A percentile compares a stretch with the other conserved stretches of the same genome.
phyloP scores from a whole-genome alignment of 805 yeast species.

The Ogataea kodamae region DNA sequence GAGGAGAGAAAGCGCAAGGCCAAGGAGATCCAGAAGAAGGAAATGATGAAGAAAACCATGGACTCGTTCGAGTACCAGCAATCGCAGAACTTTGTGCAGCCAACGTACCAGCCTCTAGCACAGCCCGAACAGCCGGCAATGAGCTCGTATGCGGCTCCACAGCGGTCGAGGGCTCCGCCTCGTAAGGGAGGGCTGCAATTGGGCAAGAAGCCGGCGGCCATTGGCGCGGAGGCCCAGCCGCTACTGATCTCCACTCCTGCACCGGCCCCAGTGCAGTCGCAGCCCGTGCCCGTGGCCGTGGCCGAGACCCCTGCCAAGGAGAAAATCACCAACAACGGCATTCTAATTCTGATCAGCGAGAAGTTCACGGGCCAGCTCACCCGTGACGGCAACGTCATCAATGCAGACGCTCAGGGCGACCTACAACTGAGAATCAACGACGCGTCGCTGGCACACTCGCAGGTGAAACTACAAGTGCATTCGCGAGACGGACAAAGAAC shows the following conservation, averaged over 20 bases:
- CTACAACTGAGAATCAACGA: constrained; percentile 83
- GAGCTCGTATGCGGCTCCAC: constrained; percentile 6
- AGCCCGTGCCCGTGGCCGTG: constrained; percentile 19
- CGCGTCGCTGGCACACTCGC: constrained; percentile 63
- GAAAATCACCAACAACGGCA: constrained; percentile 62
- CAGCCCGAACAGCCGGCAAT: constrained; percentile 19
- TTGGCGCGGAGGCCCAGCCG: constrained; percentile 30
- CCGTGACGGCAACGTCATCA: constrained; percentile 73
- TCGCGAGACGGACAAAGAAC: constrained; percentile 44
- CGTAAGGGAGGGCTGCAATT: constrained; percentile 75
- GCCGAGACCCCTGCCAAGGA: constrained; percentile 28
- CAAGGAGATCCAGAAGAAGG: constrained; percentile 79
- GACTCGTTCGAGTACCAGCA: constrained; percentile 33
- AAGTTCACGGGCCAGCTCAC: constrained; percentile 70
- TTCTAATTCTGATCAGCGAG: constrained; percentile 74
- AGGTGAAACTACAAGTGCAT: constrained; percentile 52
- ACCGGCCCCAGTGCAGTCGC: constrained; percentile 12
- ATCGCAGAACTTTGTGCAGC: constrained; percentile 19
- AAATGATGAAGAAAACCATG: constrained; percentile 61
- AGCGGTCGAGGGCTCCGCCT: constrained; percentile 34
- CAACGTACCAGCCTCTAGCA: constrained; percentile 22
- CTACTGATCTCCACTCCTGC: constrained; percentile 29
- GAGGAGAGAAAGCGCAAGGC: constrained; percentile 97
- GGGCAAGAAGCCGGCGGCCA: constrained; percentile 48
- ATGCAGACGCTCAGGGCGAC: constrained; percentile 86